Conservation (phyloP, 257 asterid species). For the Salvia miltiorrhiza region DNA sequence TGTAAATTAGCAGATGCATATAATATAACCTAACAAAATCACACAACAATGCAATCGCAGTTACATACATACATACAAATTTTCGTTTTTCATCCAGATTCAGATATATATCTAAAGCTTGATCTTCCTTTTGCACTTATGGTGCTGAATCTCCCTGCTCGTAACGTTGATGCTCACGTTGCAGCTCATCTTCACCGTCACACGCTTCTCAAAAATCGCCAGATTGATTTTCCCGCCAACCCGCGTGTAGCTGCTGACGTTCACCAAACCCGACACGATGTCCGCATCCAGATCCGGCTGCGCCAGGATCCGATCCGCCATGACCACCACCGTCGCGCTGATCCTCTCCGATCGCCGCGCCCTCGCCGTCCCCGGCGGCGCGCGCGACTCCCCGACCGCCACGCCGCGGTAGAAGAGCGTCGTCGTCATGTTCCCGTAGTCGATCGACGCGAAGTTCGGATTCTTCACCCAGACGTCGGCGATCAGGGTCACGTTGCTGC, state of each 20-base stretch:
- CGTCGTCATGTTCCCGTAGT: conserved; percentile 49
- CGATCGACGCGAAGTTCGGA: conserved; percentile 63
- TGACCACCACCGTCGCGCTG: conserved; percentile 50
- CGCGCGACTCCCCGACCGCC: conserved; percentile 56
- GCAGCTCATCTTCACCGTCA: conserved; percentile 65
- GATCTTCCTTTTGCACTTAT: conserved; percentile 53
- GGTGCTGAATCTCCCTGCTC: conserved; percentile 46
- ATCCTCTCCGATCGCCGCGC: conserved; percentile 55
- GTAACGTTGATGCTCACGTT: conserved; percentile 46
- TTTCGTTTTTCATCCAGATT: no score
- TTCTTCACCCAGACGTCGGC: conserved; percentile 70
- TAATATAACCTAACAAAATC: no score
- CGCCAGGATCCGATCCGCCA: conserved; percentile 42
- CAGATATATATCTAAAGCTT: conserved; percentile 31
- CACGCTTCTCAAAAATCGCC: conserved; percentile 36
- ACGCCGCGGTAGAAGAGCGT: conserved; percentile 46
- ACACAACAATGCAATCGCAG: no score
- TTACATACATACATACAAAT: no score
- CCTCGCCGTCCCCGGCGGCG: conserved; percentile 60
- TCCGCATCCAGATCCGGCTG: conserved; percentile 46
- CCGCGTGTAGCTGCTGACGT: conserved; percentile 41
- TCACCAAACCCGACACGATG: conserved; percentile 39
- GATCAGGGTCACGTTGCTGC: conserved; percentile 44
- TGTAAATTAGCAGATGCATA: no score
- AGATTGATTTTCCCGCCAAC: conserved; percentile 61